Base-by-base conservation (phyloP, 2,329 filamentous ascomycete species). In the Thermomyces lanuginosus region DNA sequence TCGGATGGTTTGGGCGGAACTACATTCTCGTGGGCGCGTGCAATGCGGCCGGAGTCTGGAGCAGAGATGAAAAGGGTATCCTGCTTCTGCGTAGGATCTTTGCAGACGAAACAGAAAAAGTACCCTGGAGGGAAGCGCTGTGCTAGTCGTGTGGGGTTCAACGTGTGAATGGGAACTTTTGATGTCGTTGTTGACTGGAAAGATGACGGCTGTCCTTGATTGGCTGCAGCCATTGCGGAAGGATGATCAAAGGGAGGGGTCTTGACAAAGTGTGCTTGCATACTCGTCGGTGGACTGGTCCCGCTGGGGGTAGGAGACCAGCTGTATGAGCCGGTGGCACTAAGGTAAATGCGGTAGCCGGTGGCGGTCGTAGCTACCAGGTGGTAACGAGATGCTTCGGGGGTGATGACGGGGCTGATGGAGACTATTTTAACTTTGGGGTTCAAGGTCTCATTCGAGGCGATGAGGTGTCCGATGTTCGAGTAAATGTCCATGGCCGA, bases 201-300 rank as follows among this genome's bases (percentile, higher is more conserved):
- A n/a, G n/a, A n/a, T n/a, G n/a, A n/a, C n/a, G n/a, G n/a, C 33
- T 44, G 26, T 39, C 26, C 27, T 43, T 42, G 37, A 30, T 33
- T 37, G 38, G 42, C 36, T 34, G 34, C 28, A 35, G 35, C 35
- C 34, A 46, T 51, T 29, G 40, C 13, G 34, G 38, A 24, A 30
- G 46, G 23, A 26, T 35, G 37, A 39, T 51, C 35, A 38, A 53
- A 32, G 53, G 89, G 89, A 1, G 91, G 89, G 32, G 92, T 92
- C 46, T 89, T 91, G 52, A 98, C 81, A 45, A 92, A 89, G 40
- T 91, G 78, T n/a, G 93, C 73, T 51, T 93, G 84, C 82, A 98
- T 93, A 53, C 82, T 93, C 41, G 80, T 84, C 1, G 89, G 84
- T 1, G 79, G 73, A 31, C 64, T 74, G 5, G 69, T 64, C 11